These are phyloP conservation scores for Poa pratensis DNA, from an alignment of 176 grass and related monocot genomes.

Conservation along the genomic window DNA sequence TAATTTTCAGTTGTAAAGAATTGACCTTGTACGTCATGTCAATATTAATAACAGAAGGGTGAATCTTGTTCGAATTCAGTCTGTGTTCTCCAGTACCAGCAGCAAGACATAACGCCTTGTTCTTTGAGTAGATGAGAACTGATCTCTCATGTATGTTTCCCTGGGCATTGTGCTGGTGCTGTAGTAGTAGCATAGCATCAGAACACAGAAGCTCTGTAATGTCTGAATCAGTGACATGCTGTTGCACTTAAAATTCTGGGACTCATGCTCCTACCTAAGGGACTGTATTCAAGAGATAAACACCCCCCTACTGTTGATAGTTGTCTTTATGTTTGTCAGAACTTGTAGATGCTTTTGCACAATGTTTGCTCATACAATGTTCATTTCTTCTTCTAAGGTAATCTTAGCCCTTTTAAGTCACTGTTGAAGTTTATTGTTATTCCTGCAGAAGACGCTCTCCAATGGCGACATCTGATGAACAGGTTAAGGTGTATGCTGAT, in stretches of 20 bases:
- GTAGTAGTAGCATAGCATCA: neutral
- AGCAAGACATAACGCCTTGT: neutral
- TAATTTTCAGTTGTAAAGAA: neutral
- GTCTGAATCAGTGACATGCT: neutral
- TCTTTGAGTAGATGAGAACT: neutral
- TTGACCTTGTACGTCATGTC: conserved; percentile 20
- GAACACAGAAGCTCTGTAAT: neutral
- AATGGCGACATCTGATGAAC: conserved; percentile 43
- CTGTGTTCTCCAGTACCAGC: neutral
- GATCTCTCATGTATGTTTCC: neutral
- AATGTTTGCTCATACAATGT: neutral
- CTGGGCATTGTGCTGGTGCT: conserved; percentile 23
- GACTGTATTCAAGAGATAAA: neutral
- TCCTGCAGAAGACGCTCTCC: neutral
- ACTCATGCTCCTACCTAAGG: neutral
- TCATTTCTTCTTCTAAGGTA: neutral
- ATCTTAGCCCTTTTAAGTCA: neutral
- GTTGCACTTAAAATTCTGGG: neutral
- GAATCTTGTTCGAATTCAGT: neutral
- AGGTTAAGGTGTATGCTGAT: conserved; percentile 52
- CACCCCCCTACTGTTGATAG: neutral
- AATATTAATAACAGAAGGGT: conserved; percentile 22
- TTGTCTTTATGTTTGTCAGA: neutral
- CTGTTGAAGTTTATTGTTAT: neutral
- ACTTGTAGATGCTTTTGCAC: conserved; percentile 3